These are phyloP conservation scores for Striga hermonthica DNA, from an alignment of 305 asterid species.

Conservation along the genomic window DNA sequence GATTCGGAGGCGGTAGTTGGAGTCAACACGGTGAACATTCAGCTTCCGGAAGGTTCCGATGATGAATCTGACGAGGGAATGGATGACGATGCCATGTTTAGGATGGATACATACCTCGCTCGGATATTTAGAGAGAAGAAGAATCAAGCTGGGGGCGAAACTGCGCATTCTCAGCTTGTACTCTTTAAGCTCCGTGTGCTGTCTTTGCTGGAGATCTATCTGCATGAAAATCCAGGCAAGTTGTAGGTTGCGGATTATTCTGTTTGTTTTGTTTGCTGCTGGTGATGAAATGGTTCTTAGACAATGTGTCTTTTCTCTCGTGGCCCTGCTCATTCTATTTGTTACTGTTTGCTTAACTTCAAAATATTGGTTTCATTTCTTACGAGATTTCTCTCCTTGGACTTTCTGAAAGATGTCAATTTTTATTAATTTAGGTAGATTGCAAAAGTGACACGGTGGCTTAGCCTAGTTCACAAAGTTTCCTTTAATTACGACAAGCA, in stretches of 20 bases:
- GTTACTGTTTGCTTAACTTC: not conserved
- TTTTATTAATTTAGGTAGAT: no score
- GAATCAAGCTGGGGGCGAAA: conserved; percentile 88
- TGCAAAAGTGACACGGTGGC: no score
- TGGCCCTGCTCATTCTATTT: conserved; percentile 13
- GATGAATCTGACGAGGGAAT: conserved; percentile 90
- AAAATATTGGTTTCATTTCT: not conserved
- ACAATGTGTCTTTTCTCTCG: conserved; percentile 5
- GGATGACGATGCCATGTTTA: conserved; percentile 96
- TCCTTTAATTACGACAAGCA: no score
- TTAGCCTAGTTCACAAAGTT: no score
- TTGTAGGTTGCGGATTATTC: no score
- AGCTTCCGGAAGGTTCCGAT: conserved; percentile 67
- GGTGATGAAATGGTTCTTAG: no score
- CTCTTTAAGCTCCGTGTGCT: conserved; percentile 94
- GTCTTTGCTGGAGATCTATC: conserved; percentile 88
- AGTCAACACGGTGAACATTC: conserved; percentile 38
- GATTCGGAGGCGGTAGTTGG: conserved; percentile 68
- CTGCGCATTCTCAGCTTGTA: conserved; percentile 95
- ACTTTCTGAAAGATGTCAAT: not conserved
- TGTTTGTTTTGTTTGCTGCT: no score
- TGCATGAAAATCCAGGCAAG: conserved; percentile 93
- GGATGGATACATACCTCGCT: conserved; percentile 76
- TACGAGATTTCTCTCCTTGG: not conserved
- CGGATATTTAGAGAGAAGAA: conserved; percentile 61